Conservation (phyloP, 2,329 filamentous ascomycete species). For the Macrophomina tecta region DNA sequence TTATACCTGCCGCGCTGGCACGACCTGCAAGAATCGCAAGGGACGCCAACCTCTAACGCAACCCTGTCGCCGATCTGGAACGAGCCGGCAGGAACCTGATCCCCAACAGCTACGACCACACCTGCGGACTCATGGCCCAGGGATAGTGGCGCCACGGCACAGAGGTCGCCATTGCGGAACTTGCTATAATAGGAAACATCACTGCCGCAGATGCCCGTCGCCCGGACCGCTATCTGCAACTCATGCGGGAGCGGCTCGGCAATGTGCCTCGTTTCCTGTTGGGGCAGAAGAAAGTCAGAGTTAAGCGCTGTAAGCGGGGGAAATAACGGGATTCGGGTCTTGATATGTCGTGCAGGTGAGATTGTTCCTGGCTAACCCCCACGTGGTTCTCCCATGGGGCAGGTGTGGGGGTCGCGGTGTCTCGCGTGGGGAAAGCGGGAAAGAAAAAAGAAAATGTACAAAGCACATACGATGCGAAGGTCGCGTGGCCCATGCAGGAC, state of each 20-base stretch:
- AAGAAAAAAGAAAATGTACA: conserved; percentile 31
- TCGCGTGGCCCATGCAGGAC: conserved; percentile 51
- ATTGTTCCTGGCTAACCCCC: conserved; percentile 3
- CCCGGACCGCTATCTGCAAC: conserved; percentile 69
- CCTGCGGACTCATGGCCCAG: conserved; percentile 46
- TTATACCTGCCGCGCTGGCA: conserved; percentile 52
- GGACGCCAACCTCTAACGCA: conserved; percentile 34
- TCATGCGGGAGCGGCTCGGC: conserved; percentile 62
- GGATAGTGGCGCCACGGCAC: conserved; percentile 68
- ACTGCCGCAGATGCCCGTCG: conserved; percentile 72
- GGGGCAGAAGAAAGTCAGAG: conserved; percentile 16
- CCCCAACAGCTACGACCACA: conserved; percentile 30
- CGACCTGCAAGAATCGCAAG: conserved; percentile 44
- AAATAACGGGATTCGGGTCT: not conserved
- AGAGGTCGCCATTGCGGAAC: conserved; percentile 73
- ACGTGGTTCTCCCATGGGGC: not conserved
- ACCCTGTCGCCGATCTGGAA: conserved; percentile 33
- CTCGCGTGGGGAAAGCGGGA: conserved; percentile 34
- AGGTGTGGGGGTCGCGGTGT: conserved; percentile 12
- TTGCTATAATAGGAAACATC: conserved; percentile 76
- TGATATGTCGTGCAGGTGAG: conserved; percentile 9
- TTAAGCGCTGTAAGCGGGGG: not conserved
- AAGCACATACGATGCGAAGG: conserved; percentile 47
- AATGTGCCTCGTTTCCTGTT: conserved; percentile 62
- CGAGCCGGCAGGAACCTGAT: conserved; percentile 38